Conservation (phyloP, 2,329 filamentous ascomycete species). For the Claviceps pusilla region DNA sequence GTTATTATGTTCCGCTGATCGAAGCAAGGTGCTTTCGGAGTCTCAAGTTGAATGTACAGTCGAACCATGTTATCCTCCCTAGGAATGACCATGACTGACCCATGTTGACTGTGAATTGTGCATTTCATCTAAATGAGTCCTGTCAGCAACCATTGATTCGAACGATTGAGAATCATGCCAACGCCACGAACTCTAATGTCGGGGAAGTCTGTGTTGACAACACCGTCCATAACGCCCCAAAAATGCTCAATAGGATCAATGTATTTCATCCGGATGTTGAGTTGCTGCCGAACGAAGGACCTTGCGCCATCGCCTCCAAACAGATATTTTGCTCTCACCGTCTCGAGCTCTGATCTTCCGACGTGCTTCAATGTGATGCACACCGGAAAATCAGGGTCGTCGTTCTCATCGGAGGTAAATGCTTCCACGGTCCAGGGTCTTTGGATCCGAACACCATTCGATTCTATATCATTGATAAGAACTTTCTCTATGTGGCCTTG, state of each 20-base stretch:
- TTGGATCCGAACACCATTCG: conserved; percentile 45
- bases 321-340: conserved; percentile 51
- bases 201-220: conserved; percentile 58
- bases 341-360: conserved; percentile 57
- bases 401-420: conserved; percentile 43
- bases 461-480: conserved; percentile 50
- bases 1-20: conserved; percentile 49
- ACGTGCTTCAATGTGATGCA: conserved; percentile 63
- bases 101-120: conserved; percentile 58
- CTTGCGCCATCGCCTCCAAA: conserved; percentile 58
- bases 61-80: conserved; percentile 54
- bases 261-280: conserved; percentile 56
- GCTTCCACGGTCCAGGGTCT: conserved; percentile 49
- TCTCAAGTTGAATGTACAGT: conserved; percentile 53
- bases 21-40: conserved; percentile 45
- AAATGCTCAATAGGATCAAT: conserved; percentile 57
- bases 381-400: conserved; percentile 56
- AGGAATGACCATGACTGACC: conserved; percentile 69
- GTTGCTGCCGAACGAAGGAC: conserved; percentile 47
- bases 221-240: conserved; percentile 64
- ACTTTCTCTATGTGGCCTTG: conserved; percentile 58
- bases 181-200: conserved; percentile 48
- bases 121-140: conserved; percentile 44
- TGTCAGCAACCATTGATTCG: conserved; percentile 17
- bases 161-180: neutral